Percentiles rank a stretch among this genome's conserved stretches.
Conservation (phyloP, 768 basidiomycete species). For the Mycena rosella region DNA sequence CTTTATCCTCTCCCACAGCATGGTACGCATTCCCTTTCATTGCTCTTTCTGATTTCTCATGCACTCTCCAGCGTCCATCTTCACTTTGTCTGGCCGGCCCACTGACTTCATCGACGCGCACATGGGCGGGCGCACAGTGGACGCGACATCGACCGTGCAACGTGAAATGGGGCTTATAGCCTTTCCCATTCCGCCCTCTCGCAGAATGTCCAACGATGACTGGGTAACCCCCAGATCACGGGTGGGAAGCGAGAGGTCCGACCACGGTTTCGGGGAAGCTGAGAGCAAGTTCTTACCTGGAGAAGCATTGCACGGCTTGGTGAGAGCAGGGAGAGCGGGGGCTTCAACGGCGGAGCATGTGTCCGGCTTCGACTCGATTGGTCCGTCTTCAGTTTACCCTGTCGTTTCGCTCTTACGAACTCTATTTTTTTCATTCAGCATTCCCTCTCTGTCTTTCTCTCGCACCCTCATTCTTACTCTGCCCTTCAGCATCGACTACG, state of each 20-base stretch:
- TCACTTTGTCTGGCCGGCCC: background rate
- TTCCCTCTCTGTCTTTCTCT: too few species aligned
- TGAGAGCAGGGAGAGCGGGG: background rate
- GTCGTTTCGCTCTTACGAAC: too few species aligned
- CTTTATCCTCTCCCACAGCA: background rate
- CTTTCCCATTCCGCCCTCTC: background rate
- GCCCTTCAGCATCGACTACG: too few species aligned
- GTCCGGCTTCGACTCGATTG: background rate
- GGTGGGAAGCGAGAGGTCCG: background rate
- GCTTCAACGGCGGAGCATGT: constrained; percentile 1
- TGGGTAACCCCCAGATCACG: too few species aligned
- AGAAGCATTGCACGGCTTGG: background rate
- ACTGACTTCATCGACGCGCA: background rate
- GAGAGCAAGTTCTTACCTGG: background rate
- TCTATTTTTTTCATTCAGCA: too few species aligned
- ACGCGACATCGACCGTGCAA: background rate
- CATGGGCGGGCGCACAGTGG: background rate
- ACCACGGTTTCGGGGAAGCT: background rate
- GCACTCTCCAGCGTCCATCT: background rate
- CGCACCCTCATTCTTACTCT: too few species aligned
- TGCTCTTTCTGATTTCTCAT: background rate
- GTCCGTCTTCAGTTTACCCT: too few species aligned
- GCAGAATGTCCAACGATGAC: background rate
- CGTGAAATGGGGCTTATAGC: background rate
- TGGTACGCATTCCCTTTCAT: background rate